Percentiles rank a stretch among this genome's conserved stretches.
These are phyloP conservation scores for Cryphonectria parasitica DNA, from an alignment of 2,329 filamentous ascomycete genomes.

Conservation along the genomic window DNA sequence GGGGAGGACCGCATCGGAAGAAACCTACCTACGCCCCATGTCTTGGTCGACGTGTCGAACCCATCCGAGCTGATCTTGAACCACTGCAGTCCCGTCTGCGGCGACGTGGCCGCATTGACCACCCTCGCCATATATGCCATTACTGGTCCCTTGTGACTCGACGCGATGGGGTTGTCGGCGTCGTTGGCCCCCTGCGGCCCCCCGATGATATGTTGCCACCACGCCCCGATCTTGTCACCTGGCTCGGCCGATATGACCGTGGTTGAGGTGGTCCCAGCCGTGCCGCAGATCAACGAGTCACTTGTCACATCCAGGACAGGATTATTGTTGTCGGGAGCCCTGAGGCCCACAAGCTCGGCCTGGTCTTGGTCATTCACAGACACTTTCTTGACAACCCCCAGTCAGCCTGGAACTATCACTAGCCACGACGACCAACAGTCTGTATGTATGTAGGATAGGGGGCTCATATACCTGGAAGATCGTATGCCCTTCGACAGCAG, in stretches of 20 bases:
- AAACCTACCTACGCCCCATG: constrained; percentile 48
- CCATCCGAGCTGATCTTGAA: constrained; percentile 61
- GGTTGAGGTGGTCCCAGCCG: constrained; percentile 44
- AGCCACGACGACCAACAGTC: not conserved
- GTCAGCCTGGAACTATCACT: not conserved
- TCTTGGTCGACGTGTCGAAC: constrained; percentile 45
- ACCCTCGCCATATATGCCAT: constrained; percentile 59
- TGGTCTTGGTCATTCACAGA: constrained; percentile 52
- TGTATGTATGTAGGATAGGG: not conserved
- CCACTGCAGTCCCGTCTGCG: constrained; percentile 49
- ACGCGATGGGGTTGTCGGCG: constrained; percentile 57
- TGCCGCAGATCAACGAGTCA: constrained; percentile 55
- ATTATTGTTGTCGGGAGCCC: constrained; percentile 55
- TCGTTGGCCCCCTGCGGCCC: constrained; percentile 54
- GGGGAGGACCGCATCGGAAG: not conserved
- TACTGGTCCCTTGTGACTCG: constrained; percentile 58
- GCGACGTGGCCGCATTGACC: constrained; percentile 50
- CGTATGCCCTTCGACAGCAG: constrained; percentile 45
- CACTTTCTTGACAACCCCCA: constrained; percentile 41
- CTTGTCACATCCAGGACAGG: constrained; percentile 55
- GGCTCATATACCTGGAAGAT: constrained; percentile 46
- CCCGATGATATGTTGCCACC: constrained; percentile 59
- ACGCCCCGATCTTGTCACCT: constrained; percentile 56
- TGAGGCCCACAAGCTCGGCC: constrained; percentile 49
- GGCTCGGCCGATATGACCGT: constrained; percentile 52